These are phyloP conservation scores for Penicillium canariense DNA, from an alignment of 495 filamentous ascomycete genomes.

Conservation along the genomic window DNA sequence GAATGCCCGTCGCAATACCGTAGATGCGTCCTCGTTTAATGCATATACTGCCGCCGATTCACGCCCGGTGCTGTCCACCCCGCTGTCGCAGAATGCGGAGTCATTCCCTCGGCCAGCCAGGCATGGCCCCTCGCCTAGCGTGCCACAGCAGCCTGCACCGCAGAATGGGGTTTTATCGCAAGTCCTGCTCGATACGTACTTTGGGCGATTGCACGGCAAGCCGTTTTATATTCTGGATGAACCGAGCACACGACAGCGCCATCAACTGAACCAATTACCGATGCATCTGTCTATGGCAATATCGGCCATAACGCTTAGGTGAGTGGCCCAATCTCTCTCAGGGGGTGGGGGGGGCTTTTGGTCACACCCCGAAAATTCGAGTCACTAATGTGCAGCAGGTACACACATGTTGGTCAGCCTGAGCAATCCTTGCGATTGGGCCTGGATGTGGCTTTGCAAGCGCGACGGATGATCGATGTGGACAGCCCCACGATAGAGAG, in stretches of 20 bases:
- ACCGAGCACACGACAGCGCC: slow-evolving; percentile 60
- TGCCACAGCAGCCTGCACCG: slow-evolving; percentile 29
- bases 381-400: slow-evolving; percentile 38
- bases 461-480: slow-evolving; percentile 66
- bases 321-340: no score
- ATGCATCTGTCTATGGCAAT: slow-evolving; percentile 64
- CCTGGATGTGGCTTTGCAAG: slow-evolving; percentile 65
- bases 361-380: neutral
- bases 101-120: slow-evolving; percentile 10
- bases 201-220: slow-evolving; percentile 71
- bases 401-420: slow-evolving; percentile 58
- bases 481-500: slow-evolving; percentile 77
- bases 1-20: slow-evolving; percentile 21
- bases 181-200: slow-evolving; percentile 70
- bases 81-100: slow-evolving; percentile 14
- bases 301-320: slow-evolving; percentile 70
- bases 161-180: slow-evolving; percentile 46
- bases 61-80: slow-evolving; percentile 8
- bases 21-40: slow-evolving; percentile 22
- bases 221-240: slow-evolving; percentile 79
- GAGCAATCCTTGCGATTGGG: slow-evolving; percentile 56
- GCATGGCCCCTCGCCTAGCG: slow-evolving; percentile 2
- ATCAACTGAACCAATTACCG: slow-evolving; percentile 65
- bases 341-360: no score
- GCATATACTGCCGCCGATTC: slow-evolving; percentile 13